Conservation (phyloP, 768 basidiomycete genomes). For the Suillus americanus region DNA sequence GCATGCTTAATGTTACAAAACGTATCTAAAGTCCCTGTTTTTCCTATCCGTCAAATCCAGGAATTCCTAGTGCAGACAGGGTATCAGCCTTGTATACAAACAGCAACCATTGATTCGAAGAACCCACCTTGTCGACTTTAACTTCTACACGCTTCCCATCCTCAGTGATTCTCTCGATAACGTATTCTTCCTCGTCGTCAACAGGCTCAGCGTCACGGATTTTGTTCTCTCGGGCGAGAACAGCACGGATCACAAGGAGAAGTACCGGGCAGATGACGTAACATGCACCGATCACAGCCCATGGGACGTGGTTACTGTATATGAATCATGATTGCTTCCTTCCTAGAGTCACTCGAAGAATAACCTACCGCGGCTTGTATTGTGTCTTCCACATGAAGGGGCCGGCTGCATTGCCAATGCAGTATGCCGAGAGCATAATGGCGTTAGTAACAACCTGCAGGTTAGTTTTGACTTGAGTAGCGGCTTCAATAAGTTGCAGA, state of each 20-base stretch:
- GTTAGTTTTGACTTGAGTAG: background rate
- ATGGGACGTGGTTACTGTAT: slow-evolving; percentile 61
- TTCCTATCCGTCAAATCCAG: slow-evolving; percentile 73
- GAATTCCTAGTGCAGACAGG: slow-evolving; percentile 47
- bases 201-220: slow-evolving; percentile 49
- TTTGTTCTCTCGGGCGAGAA: slow-evolving; percentile 36
- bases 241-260: slow-evolving; percentile 39
- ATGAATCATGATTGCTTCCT: background rate
- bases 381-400: slow-evolving; percentile 72
- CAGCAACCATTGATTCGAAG: too few species aligned
- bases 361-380: slow-evolving; percentile 54
- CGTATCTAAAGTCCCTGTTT: slow-evolving; percentile 74
- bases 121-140: slow-evolving; percentile 58
- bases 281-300: slow-evolving; percentile 68
- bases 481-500: too few species aligned
- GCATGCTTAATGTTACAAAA: slow-evolving; percentile 40
- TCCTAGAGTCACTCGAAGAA: background rate
- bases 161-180: slow-evolving; percentile 44
- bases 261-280: slow-evolving; percentile 48
- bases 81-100: background rate
- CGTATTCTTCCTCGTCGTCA: slow-evolving; percentile 59
- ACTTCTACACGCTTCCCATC: slow-evolving; percentile 53
- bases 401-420: slow-evolving; percentile 57
- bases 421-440: slow-evolving; percentile 65
- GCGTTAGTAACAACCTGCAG: slow-evolving; percentile 50